Evolutionary conservation across 140 eudicot genomes (phyloP).

Genomic region (Senecio squalidus): DNA sequence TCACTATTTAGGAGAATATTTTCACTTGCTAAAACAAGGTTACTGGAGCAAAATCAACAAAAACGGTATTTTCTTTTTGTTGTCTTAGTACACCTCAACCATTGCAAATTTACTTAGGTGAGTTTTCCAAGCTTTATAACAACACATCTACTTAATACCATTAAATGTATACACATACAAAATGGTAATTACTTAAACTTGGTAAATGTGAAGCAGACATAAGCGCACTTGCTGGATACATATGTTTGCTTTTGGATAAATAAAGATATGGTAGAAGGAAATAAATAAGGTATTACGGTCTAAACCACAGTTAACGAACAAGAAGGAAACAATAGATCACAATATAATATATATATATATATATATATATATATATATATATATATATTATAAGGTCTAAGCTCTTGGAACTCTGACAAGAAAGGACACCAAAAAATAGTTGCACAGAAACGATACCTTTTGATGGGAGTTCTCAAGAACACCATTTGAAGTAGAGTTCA

Average conservation of each 20-base stretch:
- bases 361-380: too few species aligned
- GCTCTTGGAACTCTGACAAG: background rate
- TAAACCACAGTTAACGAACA: background rate
- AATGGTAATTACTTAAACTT: constrained; percentile 2
- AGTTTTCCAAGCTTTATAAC: background rate
- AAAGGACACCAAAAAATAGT: background rate
- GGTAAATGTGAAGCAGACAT: constrained; percentile 1
- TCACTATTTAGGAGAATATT: too few species aligned
- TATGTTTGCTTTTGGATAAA: background rate
- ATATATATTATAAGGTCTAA: too few species aligned
- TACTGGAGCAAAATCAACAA: too few species aligned
- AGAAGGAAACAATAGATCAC: too few species aligned
- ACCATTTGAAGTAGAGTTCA: constrained; percentile 69
- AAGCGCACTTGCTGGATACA: background rate
- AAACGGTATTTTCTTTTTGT: too few species aligned
- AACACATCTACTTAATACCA: background rate
- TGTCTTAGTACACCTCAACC: background rate
- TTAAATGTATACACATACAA: background rate
- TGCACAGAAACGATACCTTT: constrained; percentile 42
- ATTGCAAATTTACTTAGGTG: background rate
- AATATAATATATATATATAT: too few species aligned
- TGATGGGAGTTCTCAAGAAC: constrained; percentile 50
- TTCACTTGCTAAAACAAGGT: background rate
- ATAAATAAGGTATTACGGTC: background rate
- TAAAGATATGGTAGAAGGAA: background rate